Conservation (phyloP, 768 basidiomycete genomes). For the Auricularia auricula-judae region DNA sequence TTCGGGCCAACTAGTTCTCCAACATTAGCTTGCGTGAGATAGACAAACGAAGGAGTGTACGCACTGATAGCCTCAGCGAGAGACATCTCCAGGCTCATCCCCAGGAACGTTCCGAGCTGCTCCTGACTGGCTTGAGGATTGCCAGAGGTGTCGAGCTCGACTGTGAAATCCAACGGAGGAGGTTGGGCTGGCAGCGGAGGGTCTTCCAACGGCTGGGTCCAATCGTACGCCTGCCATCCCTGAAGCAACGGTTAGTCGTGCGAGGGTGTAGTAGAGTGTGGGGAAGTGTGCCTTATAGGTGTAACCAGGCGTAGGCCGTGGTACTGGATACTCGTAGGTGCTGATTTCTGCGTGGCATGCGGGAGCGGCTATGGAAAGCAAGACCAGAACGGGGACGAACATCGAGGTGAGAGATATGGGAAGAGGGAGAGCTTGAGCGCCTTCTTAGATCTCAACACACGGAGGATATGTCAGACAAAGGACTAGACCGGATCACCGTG, state of each 20-base stretch:
- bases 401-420: no score
- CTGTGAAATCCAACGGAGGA: conserved; percentile 30
- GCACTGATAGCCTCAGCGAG: conserved; percentile 54
- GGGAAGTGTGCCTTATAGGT: background rate
- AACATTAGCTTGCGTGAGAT: background rate
- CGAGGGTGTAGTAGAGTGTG: background rate
- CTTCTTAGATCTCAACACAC: no score
- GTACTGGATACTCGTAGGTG: background rate
- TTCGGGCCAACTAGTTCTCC: conserved; percentile 36
- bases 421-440: no score
- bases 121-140: background rate
- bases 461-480: no score
- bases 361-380: no score
- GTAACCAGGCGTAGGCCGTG: background rate
- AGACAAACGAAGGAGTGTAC: conserved; percentile 15
- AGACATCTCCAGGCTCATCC: conserved; percentile 70
- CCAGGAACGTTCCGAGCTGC: conserved; percentile 33
- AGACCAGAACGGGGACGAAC: no score
- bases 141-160: conserved; percentile 23
- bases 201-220: conserved; percentile 31
- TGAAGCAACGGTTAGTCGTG: background rate
- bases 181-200: conserved; percentile 39
- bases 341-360: background rate
- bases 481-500: no score
- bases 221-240: conserved; percentile 30